phyloP scores from a whole-genome alignment of 2,329 filamentous ascomycete genomes.

The Leptoxyphium fumago region DNA sequence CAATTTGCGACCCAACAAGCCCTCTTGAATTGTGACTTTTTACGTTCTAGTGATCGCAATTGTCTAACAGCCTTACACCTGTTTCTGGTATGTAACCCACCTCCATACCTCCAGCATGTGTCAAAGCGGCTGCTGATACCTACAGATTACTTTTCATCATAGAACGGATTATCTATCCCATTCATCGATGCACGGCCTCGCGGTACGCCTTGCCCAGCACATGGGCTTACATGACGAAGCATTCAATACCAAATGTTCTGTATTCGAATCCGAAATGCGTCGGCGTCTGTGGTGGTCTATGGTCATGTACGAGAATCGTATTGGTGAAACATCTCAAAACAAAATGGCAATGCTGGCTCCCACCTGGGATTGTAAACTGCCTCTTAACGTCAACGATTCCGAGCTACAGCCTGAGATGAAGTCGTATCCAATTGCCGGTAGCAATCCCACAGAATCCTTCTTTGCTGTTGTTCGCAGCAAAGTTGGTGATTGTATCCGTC shows the following conservation, averaged over 20 bases:
- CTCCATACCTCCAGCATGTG: background rate
- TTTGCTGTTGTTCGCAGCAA: slow-evolving; percentile 31
- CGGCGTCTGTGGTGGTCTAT: slow-evolving; percentile 38
- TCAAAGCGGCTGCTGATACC: background rate
- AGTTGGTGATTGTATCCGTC: slow-evolving; percentile 26
- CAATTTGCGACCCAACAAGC: slow-evolving; percentile 34
- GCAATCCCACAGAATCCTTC: slow-evolving; percentile 25
- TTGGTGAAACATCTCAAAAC: slow-evolving; percentile 49
- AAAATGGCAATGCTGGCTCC: slow-evolving; percentile 23
- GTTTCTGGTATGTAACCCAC: slow-evolving; percentile 32
- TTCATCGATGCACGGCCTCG: slow-evolving; percentile 49
- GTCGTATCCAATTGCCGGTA: slow-evolving; percentile 14
- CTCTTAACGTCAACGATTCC: slow-evolving; percentile 29
- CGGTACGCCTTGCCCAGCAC: slow-evolving; percentile 51
- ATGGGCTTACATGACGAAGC: slow-evolving; percentile 55
- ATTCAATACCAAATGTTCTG: slow-evolving; percentile 25
- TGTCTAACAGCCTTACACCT: slow-evolving; percentile 38
- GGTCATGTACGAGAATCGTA: slow-evolving; percentile 51
- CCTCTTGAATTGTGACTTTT: slow-evolving; percentile 27
- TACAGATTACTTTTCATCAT: background rate
- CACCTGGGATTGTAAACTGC: slow-evolving; percentile 29
- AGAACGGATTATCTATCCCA: slow-evolving; percentile 31
- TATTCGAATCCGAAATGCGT: slow-evolving; percentile 54
- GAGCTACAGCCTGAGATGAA: slow-evolving; percentile 28
- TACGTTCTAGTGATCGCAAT: slow-evolving; percentile 28